Conservation (phyloP, 2,329 filamentous ascomycete species). For the Sordariomycetes sp. region DNA sequence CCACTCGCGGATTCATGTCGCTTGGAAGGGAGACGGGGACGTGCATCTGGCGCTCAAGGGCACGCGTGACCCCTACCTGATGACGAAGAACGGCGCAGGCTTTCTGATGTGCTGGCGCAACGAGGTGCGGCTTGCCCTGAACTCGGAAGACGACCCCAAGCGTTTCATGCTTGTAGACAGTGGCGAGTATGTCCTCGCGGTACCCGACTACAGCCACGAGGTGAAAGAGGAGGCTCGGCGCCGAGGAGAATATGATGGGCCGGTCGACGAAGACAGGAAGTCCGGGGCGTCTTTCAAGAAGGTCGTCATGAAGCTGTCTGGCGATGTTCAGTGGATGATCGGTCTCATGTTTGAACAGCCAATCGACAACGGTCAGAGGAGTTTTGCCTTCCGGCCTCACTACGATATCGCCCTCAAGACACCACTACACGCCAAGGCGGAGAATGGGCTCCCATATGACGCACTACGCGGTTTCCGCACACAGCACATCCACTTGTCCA, state of each 20-base stretch:
- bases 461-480: conserved; percentile 96
- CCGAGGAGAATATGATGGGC: conserved; percentile 36
- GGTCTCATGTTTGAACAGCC: conserved; percentile 89
- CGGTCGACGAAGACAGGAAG: conserved; percentile 44
- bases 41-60: conserved; percentile 89
- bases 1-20: conserved; percentile 78
- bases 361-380: conserved; percentile 58
- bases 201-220: conserved; percentile 87
- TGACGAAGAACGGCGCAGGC: conserved; percentile 86
- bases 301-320: conserved; percentile 96
- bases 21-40: conserved; percentile 93
- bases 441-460: conserved; percentile 57
- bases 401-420: conserved; percentile 84
- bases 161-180: conserved; percentile 94
- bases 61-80: conserved; percentile 81
- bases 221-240: conserved; percentile 54
- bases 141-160: conserved; percentile 75
- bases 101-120: conserved; percentile 99
- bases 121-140: conserved; percentile 79
- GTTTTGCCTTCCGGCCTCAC: conserved; percentile 83
- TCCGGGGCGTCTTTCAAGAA: conserved; percentile 89
- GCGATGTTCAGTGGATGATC: conserved; percentile 85
- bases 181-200: conserved; percentile 85
- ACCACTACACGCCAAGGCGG: conserved; percentile 59
- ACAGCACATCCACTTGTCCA: conserved; percentile 89